A percentile compares a stretch with the other conserved stretches of the same genome.
phyloP scores from a whole-genome alignment of 768 basidiomycete species.

The Gloeopeniophorella convolvens region DNA sequence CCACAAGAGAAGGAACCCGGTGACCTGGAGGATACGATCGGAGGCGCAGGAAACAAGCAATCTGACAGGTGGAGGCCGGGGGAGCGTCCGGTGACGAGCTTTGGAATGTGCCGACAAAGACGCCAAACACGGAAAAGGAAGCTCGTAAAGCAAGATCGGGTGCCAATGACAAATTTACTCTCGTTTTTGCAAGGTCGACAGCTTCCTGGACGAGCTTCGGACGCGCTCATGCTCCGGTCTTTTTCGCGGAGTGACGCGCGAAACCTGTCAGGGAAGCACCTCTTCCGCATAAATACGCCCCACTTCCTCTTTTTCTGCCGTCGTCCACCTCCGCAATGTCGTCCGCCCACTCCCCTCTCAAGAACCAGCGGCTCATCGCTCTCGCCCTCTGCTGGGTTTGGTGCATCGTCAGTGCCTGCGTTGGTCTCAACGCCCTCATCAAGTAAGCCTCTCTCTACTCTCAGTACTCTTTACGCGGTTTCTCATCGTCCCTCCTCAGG shows the following conservation, averaged over 20 bases:
- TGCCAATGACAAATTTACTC: too few species aligned
- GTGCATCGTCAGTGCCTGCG: constrained; percentile 25
- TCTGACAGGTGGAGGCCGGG: too few species aligned
- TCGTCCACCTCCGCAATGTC: constrained; percentile 3
- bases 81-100: too few species aligned
- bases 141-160: too few species aligned
- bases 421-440: constrained; percentile 31
- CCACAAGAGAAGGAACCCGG: too few species aligned
- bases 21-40: too few species aligned
- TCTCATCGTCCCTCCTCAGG: not conserved
- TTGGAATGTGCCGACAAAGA: too few species aligned
- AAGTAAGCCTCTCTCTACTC: constrained; percentile 19
- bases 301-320: not conserved
- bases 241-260: not conserved
- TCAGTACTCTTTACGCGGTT: not conserved
- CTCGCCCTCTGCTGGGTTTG: constrained; percentile 28
- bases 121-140: too few species aligned
- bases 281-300: constrained; percentile 3
- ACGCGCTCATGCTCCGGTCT: not conserved
- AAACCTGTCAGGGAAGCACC: not conserved
- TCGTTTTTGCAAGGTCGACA: too few species aligned
- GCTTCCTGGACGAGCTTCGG: too few species aligned
- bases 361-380: constrained; percentile 23
- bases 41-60: too few species aligned
- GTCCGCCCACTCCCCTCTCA: constrained; percentile 3